These are phyloP conservation scores for Chionographis japonica DNA, from an alignment of 106 monocot species.

Conservation along the genomic window DNA sequence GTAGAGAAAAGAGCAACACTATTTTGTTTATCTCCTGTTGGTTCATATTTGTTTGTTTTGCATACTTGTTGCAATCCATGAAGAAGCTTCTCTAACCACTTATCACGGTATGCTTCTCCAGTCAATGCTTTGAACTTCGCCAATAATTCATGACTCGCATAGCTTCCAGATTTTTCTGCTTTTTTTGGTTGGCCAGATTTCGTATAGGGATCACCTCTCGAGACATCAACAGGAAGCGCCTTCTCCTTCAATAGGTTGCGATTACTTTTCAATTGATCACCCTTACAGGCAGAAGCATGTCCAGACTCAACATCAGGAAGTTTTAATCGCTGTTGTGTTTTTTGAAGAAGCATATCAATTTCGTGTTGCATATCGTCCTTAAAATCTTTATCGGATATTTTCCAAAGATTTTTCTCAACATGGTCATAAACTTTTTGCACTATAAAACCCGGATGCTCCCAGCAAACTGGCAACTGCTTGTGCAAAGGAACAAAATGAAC, in stretches of 20 bases:
- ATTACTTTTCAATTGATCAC: neutral
- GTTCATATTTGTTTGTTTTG: neutral
- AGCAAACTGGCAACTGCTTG: constrained; percentile 1
- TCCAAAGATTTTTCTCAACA: constrained; percentile 5
- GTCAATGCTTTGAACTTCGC: neutral
- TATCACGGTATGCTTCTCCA: neutral
- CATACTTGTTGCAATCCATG: neutral
- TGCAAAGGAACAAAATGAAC: constrained; percentile 3
- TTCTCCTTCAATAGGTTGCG: neutral
- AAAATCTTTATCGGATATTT: constrained; percentile 4
- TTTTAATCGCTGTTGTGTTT: neutral
- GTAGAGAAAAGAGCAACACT: too few relatives aligned
- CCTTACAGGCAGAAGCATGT: neutral
- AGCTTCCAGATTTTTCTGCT: neutral
- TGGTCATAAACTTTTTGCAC: constrained; percentile 4
- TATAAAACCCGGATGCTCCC: constrained; percentile 6
- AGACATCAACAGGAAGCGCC: neutral
- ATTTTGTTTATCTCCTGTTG: too few relatives aligned
- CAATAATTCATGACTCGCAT: neutral
- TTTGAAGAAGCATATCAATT: neutral
- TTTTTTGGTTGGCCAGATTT: neutral
- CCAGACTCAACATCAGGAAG: constrained; percentile 1
- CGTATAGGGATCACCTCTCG: neutral
- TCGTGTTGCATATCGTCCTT: constrained; percentile 1
- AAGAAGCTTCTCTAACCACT: neutral